These are phyloP conservation scores for Adansonia digitata DNA, from an alignment of 345 rosid genomes.

Conservation along the genomic window DNA sequence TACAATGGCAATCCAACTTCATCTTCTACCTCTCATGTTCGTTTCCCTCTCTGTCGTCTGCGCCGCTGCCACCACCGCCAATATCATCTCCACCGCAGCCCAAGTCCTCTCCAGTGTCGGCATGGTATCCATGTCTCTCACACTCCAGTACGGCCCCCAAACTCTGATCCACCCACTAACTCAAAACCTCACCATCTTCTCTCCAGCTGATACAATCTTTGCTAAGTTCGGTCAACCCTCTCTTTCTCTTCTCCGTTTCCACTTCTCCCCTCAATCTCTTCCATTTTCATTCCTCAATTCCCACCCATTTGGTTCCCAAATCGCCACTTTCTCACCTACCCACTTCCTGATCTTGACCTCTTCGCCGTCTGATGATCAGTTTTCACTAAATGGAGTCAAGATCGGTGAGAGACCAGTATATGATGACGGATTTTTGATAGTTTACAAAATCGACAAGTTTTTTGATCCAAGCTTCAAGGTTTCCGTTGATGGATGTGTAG, in stretches of 20 bases:
- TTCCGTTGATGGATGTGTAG: not conserved
- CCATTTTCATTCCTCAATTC: slow-evolving; percentile 13
- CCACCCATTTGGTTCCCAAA: slow-evolving; percentile 27
- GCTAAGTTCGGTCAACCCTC: slow-evolving; percentile 32
- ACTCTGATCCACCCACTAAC: slow-evolving; percentile 12
- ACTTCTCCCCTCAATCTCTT: slow-evolving; percentile 25
- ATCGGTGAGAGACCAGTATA: slow-evolving; percentile 11
- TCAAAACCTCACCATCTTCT: slow-evolving; percentile 32
- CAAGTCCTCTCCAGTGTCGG: slow-evolving; percentile 23
- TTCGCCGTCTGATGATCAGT: not conserved
- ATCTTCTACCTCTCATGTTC: slow-evolving; percentile 13
- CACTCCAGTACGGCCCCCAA: slow-evolving; percentile 23
- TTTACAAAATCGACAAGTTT: slow-evolving; percentile 25
- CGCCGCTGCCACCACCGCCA: slow-evolving; percentile 12
- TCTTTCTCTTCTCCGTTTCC: slow-evolving; percentile 29
- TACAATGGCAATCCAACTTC: slow-evolving; percentile 25
- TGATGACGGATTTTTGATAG: slow-evolving; percentile 27
- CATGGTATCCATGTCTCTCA: slow-evolving; percentile 30
- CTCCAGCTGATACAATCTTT: slow-evolving; percentile 31
- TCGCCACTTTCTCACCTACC: slow-evolving; percentile 27
- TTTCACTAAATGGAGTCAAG: slow-evolving; percentile 25
- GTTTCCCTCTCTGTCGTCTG: slow-evolving; percentile 1
- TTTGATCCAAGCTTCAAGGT: slow-evolving; percentile 19
- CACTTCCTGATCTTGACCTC: slow-evolving; percentile 30
- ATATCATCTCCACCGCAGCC: slow-evolving; percentile 15